phyloP scores from a whole-genome alignment of 2,329 filamentous ascomycete genomes.

The Verticillium alfalfae region DNA sequence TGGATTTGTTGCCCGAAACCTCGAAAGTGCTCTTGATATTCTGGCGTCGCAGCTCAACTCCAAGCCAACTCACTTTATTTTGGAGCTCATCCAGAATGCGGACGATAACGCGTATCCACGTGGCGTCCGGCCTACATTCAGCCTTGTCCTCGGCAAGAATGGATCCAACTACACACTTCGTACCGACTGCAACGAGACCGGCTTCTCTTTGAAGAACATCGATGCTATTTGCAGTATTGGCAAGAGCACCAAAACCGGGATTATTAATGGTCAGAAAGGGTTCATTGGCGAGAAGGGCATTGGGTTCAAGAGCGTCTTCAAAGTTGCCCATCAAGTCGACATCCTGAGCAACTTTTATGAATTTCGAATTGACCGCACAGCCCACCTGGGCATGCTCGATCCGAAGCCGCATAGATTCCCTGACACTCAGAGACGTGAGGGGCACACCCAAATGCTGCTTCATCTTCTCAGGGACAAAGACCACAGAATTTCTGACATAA shows the following conservation, averaged over 20 bases:
- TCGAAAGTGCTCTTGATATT: background rate
- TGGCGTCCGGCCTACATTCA: slow-evolving; percentile 11
- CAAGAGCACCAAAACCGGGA: slow-evolving; percentile 23
- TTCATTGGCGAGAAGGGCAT: slow-evolving; percentile 31
- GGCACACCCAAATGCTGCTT: slow-evolving; percentile 2
- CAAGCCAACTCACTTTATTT: slow-evolving; percentile 24
- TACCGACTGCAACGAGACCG: slow-evolving; percentile 24
- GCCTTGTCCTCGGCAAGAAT: slow-evolving; percentile 11
- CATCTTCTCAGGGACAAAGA: background rate
- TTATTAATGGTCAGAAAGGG: slow-evolving; percentile 7
- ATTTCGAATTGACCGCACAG: slow-evolving; percentile 22
- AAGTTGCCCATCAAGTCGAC: slow-evolving; percentile 21
- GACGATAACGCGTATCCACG: slow-evolving; percentile 26
- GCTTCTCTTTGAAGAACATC: slow-evolving; percentile 23
- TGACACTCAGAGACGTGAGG: background rate
- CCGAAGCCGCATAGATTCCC: slow-evolving; percentile 14
- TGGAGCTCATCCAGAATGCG: slow-evolving; percentile 32
- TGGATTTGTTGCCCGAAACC: background rate
- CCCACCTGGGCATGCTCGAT: slow-evolving; percentile 24
- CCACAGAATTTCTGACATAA: slow-evolving; percentile 2
- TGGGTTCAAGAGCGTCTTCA: slow-evolving; percentile 30
- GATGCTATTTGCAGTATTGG: slow-evolving; percentile 23
- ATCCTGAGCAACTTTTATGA: slow-evolving; percentile 20
- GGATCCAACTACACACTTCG: background rate
- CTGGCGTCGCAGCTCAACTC: slow-evolving; percentile 16